Conservation (phyloP, 192 early-diverging fungal species). For the Allomyces javanicus region DNA sequence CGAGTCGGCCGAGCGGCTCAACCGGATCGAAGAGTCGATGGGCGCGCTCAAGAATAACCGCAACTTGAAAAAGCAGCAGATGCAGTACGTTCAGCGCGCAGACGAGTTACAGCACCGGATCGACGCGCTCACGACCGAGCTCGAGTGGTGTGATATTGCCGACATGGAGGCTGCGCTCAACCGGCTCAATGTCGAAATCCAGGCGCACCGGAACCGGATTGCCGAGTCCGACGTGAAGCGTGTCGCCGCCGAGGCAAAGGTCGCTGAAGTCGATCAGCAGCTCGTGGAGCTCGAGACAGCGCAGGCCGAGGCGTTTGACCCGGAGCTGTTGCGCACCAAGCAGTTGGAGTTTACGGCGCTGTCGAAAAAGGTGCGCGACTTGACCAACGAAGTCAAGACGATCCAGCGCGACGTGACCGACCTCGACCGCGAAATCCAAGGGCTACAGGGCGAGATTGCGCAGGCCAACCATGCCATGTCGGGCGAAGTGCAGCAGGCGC, state of each 20-base stretch:
- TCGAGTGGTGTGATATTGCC: constrained; percentile 10
- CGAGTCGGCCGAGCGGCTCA: neutral
- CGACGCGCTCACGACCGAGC: constrained; percentile 13
- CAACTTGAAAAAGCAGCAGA: neutral
- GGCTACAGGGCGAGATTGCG: constrained; percentile 1
- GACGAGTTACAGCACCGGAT: constrained; percentile 13
- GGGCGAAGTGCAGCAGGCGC: constrained; percentile 11
- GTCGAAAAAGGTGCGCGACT: constrained; percentile 4
- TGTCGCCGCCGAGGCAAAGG: constrained; percentile 14
- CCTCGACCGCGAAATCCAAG: constrained; percentile 16
- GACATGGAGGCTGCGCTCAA: neutral
- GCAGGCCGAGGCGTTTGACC: constrained; percentile 7
- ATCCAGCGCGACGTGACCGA: constrained; percentile 16
- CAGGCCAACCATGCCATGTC: constrained; percentile 14
- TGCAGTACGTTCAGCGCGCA: neutral
- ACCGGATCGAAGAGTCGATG: neutral
- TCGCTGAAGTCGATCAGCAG: constrained; percentile 19
- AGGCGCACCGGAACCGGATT: neutral
- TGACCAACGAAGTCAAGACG: constrained; percentile 5
- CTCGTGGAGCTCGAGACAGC: constrained; percentile 16
- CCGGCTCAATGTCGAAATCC: neutral
- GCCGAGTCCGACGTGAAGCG: neutral
- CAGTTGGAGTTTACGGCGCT: neutral
- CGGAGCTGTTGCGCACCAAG: constrained; percentile 11
- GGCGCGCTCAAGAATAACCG: neutral